phyloP scores from a whole-genome alignment of 805 yeast species.

The Kazachstania africana region DNA sequence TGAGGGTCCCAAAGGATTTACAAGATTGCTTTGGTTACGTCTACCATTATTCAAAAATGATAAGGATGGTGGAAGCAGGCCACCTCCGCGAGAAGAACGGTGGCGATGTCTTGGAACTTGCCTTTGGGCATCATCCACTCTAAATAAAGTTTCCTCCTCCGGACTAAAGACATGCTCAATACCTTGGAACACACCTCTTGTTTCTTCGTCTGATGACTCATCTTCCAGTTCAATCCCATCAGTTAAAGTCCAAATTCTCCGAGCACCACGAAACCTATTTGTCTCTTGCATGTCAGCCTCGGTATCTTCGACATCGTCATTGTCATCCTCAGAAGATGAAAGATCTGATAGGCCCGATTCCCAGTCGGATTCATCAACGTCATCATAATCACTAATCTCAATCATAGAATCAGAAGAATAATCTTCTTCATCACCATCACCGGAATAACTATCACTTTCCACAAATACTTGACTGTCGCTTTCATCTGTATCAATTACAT shows the following conservation, averaged over 20 bases:
- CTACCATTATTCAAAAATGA: conserved; percentile 19
- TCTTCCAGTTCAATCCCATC: conserved; percentile 22
- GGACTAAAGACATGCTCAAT: conserved; percentile 23
- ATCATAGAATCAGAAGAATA: conserved; percentile 25
- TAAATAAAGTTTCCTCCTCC: conserved; percentile 18
- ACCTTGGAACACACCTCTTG: conserved; percentile 23
- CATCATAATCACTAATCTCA: conserved; percentile 25
- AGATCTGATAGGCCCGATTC: conserved; percentile 27
- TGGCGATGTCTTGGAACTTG: conserved; percentile 8
- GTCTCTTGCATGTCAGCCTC: not conserved
- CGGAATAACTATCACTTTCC: conserved; percentile 14
- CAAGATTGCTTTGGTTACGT: conserved; percentile 20
- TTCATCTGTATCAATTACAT: conserved; percentile 1
- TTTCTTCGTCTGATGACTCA: conserved; percentile 22
- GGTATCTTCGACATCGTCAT: conserved; percentile 21
- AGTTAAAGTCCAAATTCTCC: conserved; percentile 22
- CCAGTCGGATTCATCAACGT: conserved; percentile 27
- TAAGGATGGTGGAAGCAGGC: conserved; percentile 19
- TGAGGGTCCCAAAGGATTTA: conserved; percentile 24
- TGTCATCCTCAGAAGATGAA: conserved; percentile 22
- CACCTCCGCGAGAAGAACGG: conserved; percentile 13
- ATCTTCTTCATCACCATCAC: conserved; percentile 15
- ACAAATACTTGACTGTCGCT: conserved; percentile 25
- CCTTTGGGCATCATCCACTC: conserved; percentile 15
- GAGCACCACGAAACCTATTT: conserved; percentile 2